Evolutionary conservation across 2,329 filamentous ascomycete species (phyloP).

Genomic region (Colletotrichum sublineola): DNA sequence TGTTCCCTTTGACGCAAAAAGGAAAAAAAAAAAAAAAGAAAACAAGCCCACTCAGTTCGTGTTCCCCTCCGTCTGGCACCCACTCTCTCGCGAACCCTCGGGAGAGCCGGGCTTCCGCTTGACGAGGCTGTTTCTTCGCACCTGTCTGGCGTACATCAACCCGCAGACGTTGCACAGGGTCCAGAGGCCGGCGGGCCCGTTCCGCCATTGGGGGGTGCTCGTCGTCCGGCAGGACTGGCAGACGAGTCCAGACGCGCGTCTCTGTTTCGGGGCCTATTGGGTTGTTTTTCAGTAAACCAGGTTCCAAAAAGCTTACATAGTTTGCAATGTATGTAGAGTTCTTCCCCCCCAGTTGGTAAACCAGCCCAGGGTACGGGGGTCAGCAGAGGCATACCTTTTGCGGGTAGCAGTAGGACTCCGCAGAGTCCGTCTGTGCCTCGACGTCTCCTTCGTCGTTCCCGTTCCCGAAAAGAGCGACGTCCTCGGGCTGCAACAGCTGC

Average conservation of each 20-base stretch:
- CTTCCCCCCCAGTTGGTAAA: no score
- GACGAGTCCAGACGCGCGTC: background rate
- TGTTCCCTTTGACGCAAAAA: background rate
- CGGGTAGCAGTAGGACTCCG: background rate
- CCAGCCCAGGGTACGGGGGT: no score
- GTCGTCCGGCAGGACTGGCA: conserved; percentile 1
- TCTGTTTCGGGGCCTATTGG: background rate
- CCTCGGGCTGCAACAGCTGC: no score
- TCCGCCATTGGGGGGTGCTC: background rate
- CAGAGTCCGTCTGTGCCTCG: background rate
- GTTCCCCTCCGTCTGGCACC: background rate
- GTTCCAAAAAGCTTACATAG: no score
- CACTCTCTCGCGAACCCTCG: background rate
- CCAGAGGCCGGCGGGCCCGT: conserved; percentile 5
- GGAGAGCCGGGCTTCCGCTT: background rate
- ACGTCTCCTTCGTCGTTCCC: background rate
- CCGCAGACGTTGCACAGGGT: conserved; percentile 7
- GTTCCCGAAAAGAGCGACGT: background rate
- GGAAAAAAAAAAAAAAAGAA: background rate
- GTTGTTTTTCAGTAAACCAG: background rate
- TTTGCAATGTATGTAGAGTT: no score
- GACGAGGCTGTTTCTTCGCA: background rate
- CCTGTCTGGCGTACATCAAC: background rate
- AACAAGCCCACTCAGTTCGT: background rate
- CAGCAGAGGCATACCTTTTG: background rate